Conservation (phyloP, 2,329 filamentous ascomycete species). For the Aspergillus phoenicis region DNA sequence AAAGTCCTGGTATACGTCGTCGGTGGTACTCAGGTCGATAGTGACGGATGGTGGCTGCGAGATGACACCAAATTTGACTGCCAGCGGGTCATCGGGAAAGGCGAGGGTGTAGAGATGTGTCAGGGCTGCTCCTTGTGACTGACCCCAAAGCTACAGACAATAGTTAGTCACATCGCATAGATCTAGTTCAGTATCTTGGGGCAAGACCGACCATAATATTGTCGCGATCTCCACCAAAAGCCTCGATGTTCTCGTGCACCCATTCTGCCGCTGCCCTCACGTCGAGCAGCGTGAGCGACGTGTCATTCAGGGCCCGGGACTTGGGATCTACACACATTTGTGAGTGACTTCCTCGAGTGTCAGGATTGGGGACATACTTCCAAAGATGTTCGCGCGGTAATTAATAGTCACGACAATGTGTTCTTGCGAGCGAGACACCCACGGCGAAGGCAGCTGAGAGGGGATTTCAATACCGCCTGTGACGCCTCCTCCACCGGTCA, state of each 20-base stretch:
- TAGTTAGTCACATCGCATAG: background rate
- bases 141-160: slow-evolving; percentile 22
- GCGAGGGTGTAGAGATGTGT: slow-evolving; percentile 29
- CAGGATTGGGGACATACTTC: background rate
- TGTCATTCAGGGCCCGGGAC: slow-evolving; percentile 4
- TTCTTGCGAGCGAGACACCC: slow-evolving; percentile 44
- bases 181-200: too few species aligned
- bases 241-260: slow-evolving; percentile 37
- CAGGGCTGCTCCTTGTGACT: slow-evolving; percentile 28
- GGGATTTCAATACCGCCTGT: slow-evolving; percentile 42
- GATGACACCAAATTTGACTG: slow-evolving; percentile 17
- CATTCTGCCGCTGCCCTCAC: slow-evolving; percentile 32
- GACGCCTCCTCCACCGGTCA: slow-evolving; percentile 27
- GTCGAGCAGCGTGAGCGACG: slow-evolving; percentile 18
- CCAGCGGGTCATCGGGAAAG: slow-evolving; percentile 22
- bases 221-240: slow-evolving; percentile 38
- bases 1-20: slow-evolving; percentile 27
- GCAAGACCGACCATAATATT: slow-evolving; percentile 17
- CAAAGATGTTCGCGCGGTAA: slow-evolving; percentile 33
- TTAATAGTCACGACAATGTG: slow-evolving; percentile 47
- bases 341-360: too few species aligned
- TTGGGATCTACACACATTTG: slow-evolving; percentile 13
- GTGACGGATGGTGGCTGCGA: slow-evolving; percentile 26
- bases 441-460: slow-evolving; percentile 24
- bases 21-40: slow-evolving; percentile 1